These are phyloP conservation scores for Prunus davidiana DNA, from an alignment of 306 rosid genomes.

Conservation along the genomic window DNA sequence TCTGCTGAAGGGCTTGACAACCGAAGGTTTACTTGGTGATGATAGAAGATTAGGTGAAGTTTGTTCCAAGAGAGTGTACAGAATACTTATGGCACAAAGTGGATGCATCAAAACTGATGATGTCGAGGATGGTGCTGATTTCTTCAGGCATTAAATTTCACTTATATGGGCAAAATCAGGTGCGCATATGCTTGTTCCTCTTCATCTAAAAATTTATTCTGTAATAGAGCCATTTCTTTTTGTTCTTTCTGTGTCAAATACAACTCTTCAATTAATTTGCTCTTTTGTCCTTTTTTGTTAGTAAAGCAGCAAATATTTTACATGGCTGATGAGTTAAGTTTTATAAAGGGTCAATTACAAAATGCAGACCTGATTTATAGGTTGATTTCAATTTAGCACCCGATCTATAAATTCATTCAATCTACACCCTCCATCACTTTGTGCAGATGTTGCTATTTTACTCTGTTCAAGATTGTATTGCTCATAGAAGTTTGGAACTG, in stretches of 20 bases:
- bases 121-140: constrained; percentile 86
- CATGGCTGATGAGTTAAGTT: no score
- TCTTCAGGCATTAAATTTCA: constrained; percentile 38
- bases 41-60: constrained; percentile 85
- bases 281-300: no score
- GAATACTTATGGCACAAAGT: constrained; percentile 75
- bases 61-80: constrained; percentile 86
- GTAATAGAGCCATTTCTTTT: neutral
- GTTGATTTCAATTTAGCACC: neutral
- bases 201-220: neutral
- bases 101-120: constrained; percentile 79
- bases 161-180: neutral
- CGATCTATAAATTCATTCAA: neutral
- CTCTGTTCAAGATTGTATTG: no score
- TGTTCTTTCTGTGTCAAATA: neutral
- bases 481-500: no score
- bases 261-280: neutral
- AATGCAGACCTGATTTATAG: neutral
- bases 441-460: no score
- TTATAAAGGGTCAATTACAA: neutral
- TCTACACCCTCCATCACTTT: no score
- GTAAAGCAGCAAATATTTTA: no score
- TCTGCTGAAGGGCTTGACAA: constrained; percentile 72
- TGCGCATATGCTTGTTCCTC: neutral
- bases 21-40: constrained; percentile 66